phyloP scores from a whole-genome alignment of 805 yeast genomes.

The Ogataea angusta region DNA sequence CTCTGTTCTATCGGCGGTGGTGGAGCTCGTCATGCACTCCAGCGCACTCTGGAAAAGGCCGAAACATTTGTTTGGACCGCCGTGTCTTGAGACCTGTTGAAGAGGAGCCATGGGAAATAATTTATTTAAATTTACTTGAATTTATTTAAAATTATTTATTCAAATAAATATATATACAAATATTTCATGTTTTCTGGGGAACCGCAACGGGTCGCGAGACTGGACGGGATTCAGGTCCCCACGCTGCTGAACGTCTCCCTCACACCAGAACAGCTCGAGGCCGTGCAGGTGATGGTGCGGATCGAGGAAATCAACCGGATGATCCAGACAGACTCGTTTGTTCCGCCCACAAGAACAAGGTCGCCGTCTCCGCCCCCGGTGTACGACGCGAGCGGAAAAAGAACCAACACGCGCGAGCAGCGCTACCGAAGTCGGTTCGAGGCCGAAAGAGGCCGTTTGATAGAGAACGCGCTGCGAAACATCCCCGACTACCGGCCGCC shows the following conservation, averaged over 20 bases:
- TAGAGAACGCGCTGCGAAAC: conserved; percentile 67
- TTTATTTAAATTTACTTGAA: not conserved
- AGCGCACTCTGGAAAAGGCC: conserved; percentile 37
- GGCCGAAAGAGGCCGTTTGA: conserved; percentile 73
- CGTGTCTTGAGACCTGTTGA: conserved; percentile 34
- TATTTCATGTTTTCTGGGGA: conserved; percentile 2
- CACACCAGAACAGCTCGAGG: conserved; percentile 77
- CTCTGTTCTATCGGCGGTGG: conserved; percentile 30
- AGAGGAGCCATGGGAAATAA: conserved; percentile 28
- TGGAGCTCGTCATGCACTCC: conserved; percentile 37
- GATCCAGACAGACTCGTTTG: conserved; percentile 48
- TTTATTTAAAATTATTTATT: not conserved
- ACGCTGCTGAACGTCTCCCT: conserved; percentile 27
- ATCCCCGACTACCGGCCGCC: conserved; percentile 84
- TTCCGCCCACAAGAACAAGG: conserved; percentile 46
- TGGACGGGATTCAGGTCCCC: conserved; percentile 4
- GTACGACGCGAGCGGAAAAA: conserved; percentile 78
- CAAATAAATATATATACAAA: not conserved
- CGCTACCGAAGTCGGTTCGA: conserved; percentile 62
- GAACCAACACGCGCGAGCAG: conserved; percentile 79
- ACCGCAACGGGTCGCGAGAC: not conserved
- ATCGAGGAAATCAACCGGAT: conserved; percentile 75
- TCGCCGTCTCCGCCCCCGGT: conserved; percentile 93
- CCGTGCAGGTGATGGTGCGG: conserved; percentile 65
- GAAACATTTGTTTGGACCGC: conserved; percentile 39